Evolutionary conservation across 2,329 filamentous ascomycete genomes (phyloP).

Genomic region (Colletotrichum lindemuthianum): DNA sequence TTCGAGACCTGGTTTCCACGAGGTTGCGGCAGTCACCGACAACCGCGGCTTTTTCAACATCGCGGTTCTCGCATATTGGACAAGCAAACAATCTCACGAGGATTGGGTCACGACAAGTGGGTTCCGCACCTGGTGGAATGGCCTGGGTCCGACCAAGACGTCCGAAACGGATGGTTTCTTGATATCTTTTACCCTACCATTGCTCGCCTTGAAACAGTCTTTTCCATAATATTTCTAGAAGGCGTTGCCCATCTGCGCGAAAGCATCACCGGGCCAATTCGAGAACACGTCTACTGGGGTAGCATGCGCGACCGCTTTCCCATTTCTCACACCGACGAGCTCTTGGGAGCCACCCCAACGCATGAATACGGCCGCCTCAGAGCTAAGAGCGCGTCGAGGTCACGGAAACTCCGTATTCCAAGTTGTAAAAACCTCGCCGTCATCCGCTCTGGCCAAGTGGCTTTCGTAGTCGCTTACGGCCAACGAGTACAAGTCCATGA

Average conservation of each 20-base stretch:
- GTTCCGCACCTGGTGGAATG: conserved; percentile 50
- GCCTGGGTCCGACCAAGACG: conserved; percentile 37
- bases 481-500: too few species aligned
- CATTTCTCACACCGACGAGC: conserved; percentile 47
- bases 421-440: conserved; percentile 52
- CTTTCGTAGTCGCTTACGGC: too few species aligned
- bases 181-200: conserved; percentile 53
- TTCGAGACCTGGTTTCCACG: conserved; percentile 10
- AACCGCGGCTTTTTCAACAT: conserved; percentile 31
- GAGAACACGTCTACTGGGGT: conserved; percentile 57
- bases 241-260: conserved; percentile 52
- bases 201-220: conserved; percentile 55
- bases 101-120: conserved; percentile 47
- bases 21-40: conserved; percentile 31
- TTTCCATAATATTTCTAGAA: conserved; percentile 49
- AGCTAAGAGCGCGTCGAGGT: background rate
- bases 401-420: conserved; percentile 42
- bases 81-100: conserved; percentile 40
- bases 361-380: background rate
- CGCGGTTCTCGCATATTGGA: conserved; percentile 51
- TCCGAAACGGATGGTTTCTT: conserved; percentile 50
- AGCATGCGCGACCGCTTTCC: conserved; percentile 56
- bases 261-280: conserved; percentile 47
- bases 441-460: conserved; percentile 55
- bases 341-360: conserved; percentile 41